Evolutionary conservation across 2,329 filamentous ascomycete genomes (phyloP), one percentile per base, ranked within the genome.

Genomic region (Phialophora macrospora): DNA sequence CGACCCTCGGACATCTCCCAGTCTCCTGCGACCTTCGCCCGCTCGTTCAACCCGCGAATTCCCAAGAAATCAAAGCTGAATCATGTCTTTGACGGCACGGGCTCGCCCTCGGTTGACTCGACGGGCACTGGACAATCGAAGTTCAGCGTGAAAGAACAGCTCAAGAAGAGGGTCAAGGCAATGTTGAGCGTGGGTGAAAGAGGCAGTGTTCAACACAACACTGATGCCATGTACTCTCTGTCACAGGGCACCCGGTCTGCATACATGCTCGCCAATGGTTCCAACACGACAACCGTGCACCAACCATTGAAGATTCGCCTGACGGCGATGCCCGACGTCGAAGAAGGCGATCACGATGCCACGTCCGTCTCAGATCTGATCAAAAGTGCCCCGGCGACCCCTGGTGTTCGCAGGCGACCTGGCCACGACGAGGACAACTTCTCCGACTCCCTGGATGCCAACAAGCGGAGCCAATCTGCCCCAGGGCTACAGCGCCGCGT

Each of bases 41-140:
- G 49, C 9, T 55, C 51, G 41, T 38, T 61, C 14, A 65, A 54
- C 26, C 55, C 55, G 3, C 65, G 51, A 26, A 30, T 63, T 4
- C 57, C 65, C 46, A 68, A 70, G 52, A 61, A 60, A 17, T 55
- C 63, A 26, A 63, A 62, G 22, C 54, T 68, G 20, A 63, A 61
- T 38, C 62, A 70, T 32, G 44, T 69, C 54, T 68, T 67, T 56
- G 68, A 70, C 58, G 68, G 68, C 41, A 65, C 67, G 7, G 60
- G 48, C 22, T 70, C 66, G n/a, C 56, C 54, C 22, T 70, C 68
- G 20, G 57, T 69, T 11, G 69, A 68, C n/a, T 71, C 69, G 9
- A 63, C 59, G 11, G 67, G 67, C 44, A 67, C 66, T 26, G 63
- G 62, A 28, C 60, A 62, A 6, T 69, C 67, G 11, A 69, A 59